Base-by-base conservation (phyloP, 192 early-diverging fungal genomes). In the Podila verticillata region DNA sequence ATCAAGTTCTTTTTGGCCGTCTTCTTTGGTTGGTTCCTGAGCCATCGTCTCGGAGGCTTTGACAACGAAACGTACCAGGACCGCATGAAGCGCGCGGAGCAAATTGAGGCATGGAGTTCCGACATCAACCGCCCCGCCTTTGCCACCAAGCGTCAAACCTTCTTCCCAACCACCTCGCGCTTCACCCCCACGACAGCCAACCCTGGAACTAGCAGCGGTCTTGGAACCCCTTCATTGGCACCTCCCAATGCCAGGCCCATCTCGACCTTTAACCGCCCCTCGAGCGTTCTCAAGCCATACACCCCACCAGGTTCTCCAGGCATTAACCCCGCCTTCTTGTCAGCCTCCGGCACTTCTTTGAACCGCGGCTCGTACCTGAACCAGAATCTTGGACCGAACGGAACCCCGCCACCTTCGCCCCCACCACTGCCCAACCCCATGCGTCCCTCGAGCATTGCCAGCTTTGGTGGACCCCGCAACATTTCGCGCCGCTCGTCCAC, bases 1-100 rank as follows among this genome's bases (percentile, higher is more conserved):
- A 86, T 89, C 63, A 92, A 90, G 74, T 97, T 97, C 69, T 74
- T 86, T 66, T 83, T 94, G 70, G 95, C 95, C 0, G 81, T 96
- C 30, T 80, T 89, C 39, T 96, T 95, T 84, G 89, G 89, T 31
- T 96, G 95, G 95, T 88, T 94, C 80, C 82, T 95, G 68, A 89
- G 90, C 29, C 86, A 91, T 72, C 79, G 88, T 35, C 84, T 97
- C n/a, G 96, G 96, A 13, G 87, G 89, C 74, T 89, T 96, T 36
- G 85, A 85, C 24, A 74, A 86, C 66, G 82, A 89, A 44, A 86
- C 89, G 35, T 91, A 92, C 39, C 88, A 91, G 48, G 92, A 89
- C 36, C 88, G 90, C 48, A 89, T 90, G 71, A 87, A 88, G 47
- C 91, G 92, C 63, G 87, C 87, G 51, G 85, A 84, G 13, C 89